These are phyloP conservation scores for Aspergillus haitiensis DNA, from an alignment of 495 filamentous ascomycete species.

Conservation along the genomic window DNA sequence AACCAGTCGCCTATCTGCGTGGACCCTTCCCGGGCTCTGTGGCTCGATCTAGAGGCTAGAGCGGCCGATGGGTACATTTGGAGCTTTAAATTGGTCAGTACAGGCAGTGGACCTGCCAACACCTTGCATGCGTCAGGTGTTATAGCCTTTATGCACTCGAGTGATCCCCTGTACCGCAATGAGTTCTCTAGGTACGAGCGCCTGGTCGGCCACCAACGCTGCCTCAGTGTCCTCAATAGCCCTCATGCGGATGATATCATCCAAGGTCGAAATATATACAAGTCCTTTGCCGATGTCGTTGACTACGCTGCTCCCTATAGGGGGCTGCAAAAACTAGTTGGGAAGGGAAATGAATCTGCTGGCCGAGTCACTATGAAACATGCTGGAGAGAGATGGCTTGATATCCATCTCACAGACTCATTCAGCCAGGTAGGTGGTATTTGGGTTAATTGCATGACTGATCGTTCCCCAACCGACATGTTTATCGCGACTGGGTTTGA, in stretches of 20 bases:
- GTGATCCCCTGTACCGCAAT: background rate
- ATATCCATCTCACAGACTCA: slow-evolving; percentile 31
- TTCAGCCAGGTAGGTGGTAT: slow-evolving; percentile 53
- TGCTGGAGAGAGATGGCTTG: slow-evolving; percentile 34
- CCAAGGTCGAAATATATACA: slow-evolving; percentile 49
- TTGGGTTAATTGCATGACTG: slow-evolving; percentile 52
- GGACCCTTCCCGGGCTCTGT: slow-evolving; percentile 36
- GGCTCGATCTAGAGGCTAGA: slow-evolving; percentile 33
- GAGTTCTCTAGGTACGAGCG: slow-evolving; percentile 47
- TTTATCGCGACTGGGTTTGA: slow-evolving; percentile 49
- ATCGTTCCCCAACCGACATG: slow-evolving; percentile 37
- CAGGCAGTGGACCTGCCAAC: background rate
- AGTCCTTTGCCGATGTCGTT: slow-evolving; percentile 43
- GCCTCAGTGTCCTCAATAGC: slow-evolving; percentile 35
- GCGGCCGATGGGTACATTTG: slow-evolving; percentile 23
- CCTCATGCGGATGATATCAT: slow-evolving; percentile 45
- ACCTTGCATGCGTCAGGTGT: background rate
- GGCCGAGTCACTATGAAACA: slow-evolving; percentile 40
- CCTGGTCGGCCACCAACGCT: slow-evolving; percentile 38
- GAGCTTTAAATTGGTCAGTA: slow-evolving; percentile 12
- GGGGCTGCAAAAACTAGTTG: slow-evolving; percentile 46
- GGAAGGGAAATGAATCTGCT: slow-evolving; percentile 39
- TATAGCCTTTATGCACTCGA: background rate
- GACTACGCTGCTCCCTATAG: slow-evolving; percentile 44
- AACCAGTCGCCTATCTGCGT: slow-evolving; percentile 41